A percentile compares a stretch with the other conserved stretches of the same genome.
Conservation (phyloP, 108 stramenopile species). For the Nitzschia sp. region DNA sequence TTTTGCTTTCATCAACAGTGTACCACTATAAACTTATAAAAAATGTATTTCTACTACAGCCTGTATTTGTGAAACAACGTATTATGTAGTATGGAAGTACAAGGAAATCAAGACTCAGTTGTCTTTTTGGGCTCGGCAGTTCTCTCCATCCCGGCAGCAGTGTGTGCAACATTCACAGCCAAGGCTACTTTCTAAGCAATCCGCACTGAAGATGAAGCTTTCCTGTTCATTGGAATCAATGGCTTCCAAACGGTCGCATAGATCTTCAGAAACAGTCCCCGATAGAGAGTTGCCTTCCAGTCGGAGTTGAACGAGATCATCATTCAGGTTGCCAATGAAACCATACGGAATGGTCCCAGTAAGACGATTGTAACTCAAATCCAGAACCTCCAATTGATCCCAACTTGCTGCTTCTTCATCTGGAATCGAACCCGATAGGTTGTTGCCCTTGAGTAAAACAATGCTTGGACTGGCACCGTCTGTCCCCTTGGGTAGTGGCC, state of each 20-base stretch:
- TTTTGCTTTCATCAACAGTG: too few species aligned
- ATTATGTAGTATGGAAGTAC: too few species aligned
- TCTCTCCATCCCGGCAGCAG: neutral
- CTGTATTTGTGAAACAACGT: too few species aligned
- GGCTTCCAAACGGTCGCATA: neutral
- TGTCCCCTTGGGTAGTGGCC: neutral
- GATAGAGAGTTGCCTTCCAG: slow-evolving; percentile 1
- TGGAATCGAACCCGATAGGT: neutral
- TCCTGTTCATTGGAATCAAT: neutral
- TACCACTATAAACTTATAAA: too few species aligned
- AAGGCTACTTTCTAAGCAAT: neutral
- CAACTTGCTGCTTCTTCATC: neutral
- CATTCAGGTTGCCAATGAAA: neutral
- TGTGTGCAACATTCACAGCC: neutral
- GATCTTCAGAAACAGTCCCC: neutral
- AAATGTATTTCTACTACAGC: too few species aligned
- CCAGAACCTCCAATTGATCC: slow-evolving; percentile 2
- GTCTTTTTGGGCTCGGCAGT: too few species aligned
- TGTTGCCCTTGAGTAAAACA: neutral
- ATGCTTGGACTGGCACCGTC: neutral
- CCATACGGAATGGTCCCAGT: slow-evolving; percentile 5
- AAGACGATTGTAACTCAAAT: slow-evolving; percentile 2
- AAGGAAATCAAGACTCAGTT: too few species aligned
- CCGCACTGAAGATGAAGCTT: neutral
- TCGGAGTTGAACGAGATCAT: neutral